A percentile compares a stretch with the other conserved stretches of the same genome.
phyloP scores from a whole-genome alignment of 2,329 filamentous ascomycete species.

The Diaporthe citrichinensis region DNA sequence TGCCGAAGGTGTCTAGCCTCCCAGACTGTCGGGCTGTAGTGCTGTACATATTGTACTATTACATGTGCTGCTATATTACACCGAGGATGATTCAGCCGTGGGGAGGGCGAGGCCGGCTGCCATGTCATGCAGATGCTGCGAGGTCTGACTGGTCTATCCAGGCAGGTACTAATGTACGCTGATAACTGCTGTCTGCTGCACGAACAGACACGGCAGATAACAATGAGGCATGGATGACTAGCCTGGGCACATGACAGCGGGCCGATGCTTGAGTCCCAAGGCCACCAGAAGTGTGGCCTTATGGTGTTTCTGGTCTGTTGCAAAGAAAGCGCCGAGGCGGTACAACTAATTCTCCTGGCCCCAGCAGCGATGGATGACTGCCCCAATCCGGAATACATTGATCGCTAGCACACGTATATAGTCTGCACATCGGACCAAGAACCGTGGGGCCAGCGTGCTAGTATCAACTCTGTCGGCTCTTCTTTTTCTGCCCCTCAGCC shows the following conservation, averaged over 20 bases:
- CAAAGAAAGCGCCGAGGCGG: constrained; percentile 21
- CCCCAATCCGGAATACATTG: constrained; percentile 9
- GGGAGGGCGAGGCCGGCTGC: not conserved
- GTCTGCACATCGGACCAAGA: not conserved
- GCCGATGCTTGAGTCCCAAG: not conserved
- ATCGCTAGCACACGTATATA: constrained; percentile 15
- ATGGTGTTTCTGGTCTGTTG: not conserved
- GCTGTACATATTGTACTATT: not conserved
- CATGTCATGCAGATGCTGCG: not conserved
- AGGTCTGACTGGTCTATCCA: not conserved
- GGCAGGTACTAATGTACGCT: not conserved
- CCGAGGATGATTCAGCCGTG: not conserved
- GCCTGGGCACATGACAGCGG: constrained; percentile 19
- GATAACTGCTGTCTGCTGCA: not conserved
- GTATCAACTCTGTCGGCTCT: constrained; percentile 32
- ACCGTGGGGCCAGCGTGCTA: constrained; percentile 12
- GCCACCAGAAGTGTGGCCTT: constrained; percentile 34
- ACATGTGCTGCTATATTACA: not conserved
- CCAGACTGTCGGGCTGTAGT: constrained; percentile 27
- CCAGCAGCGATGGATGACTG: not conserved
- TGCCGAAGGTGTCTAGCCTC: constrained; percentile 14
- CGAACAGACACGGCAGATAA: constrained; percentile 5
- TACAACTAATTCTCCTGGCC: not conserved
- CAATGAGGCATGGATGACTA: not conserved
- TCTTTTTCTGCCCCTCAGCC: not conserved